These are phyloP conservation scores for Apiotrichum porosum DNA, from an alignment of 1,284 basidiomycete species.

Conservation along the genomic window DNA sequence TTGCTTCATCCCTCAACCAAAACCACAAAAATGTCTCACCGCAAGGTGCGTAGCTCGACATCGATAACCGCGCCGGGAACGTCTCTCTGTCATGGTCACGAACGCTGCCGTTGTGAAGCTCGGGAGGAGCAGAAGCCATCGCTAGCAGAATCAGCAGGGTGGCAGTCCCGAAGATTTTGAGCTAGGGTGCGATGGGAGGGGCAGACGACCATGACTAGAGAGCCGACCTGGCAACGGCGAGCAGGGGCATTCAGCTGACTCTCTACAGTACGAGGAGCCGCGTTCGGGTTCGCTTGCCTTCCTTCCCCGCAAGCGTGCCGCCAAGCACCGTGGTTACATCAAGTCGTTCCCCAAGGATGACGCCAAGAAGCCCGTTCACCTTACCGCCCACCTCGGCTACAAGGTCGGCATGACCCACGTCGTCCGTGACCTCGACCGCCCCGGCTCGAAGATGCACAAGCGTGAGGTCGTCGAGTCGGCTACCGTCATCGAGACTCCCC, in stretches of 20 bases:
- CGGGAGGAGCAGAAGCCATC: no score
- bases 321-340: conserved; percentile 94
- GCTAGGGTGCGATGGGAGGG: no score
- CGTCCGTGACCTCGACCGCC: conserved; percentile 98
- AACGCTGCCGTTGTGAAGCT: background rate
- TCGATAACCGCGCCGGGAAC: background rate
- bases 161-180: no score
- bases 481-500: conserved; percentile 93
- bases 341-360: conserved; percentile 99
- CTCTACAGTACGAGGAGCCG: conserved; percentile 79
- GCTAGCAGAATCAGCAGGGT: no score
- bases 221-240: background rate
- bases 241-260: conserved; percentile 8
- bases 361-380: conserved; percentile 97
- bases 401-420: conserved; percentile 99
- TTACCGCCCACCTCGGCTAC: conserved; percentile 98
- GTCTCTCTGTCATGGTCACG: no score
- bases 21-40: conserved; percentile 41
- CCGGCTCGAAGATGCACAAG: conserved; percentile 99
- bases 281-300: conserved; percentile 81
- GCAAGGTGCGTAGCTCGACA: conserved; percentile 29
- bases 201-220: no score
- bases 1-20: conserved; percentile 20
- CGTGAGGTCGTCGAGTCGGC: conserved; percentile 99
- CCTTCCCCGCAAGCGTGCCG: conserved; percentile 86